A percentile compares a stretch with the other conserved stretches of the same genome.
These are phyloP conservation scores for Yarrowia phangngaensis DNA, from an alignment of 805 yeast genomes.

Conservation along the genomic window DNA sequence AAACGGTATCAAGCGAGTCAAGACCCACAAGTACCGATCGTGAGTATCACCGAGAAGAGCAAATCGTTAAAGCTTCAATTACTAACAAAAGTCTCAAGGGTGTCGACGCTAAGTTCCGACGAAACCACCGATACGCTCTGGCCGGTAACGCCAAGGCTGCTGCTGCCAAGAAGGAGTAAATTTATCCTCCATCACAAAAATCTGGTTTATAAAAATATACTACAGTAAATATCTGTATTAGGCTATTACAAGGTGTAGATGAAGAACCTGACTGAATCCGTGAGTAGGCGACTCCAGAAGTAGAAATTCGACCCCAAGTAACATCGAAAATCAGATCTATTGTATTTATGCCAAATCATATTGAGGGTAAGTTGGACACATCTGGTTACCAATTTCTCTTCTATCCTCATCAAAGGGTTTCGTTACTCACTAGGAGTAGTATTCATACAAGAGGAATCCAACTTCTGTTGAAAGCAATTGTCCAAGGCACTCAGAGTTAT, in stretches of 20 bases:
- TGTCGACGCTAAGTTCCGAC: constrained; percentile 98
- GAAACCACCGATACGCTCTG: constrained; percentile 99
- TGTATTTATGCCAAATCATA: too few species aligned
- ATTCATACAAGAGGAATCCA: too few species aligned
- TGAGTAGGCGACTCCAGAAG: too few species aligned
- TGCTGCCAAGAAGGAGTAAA: constrained; percentile 28
- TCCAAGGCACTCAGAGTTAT: too few species aligned
- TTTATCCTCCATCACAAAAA: not conserved
- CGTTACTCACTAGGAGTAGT: too few species aligned
- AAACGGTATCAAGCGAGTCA: constrained; percentile 99
- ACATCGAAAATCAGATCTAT: too few species aligned
- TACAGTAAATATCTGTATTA: constrained; percentile 9
- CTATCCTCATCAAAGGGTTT: too few species aligned
- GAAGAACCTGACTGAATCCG: too few species aligned
- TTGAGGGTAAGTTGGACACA: too few species aligned
- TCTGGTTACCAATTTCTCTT: too few species aligned
- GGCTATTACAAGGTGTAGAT: not conserved
- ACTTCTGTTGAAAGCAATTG: too few species aligned
- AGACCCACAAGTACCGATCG: constrained; percentile 96
- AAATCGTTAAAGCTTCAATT: not conserved
- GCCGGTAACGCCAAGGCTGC: constrained; percentile 94
- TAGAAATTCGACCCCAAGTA: too few species aligned
- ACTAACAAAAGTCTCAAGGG: constrained; percentile 59
- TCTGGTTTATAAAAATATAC: constrained; percentile 13
- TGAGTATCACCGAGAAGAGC: constrained; percentile 1